Percentiles rank a stretch among this genome's conserved stretches.
Evolutionary conservation across 805 yeast genomes (phyloP).

Genomic region (Brettanomyces bruxellensis): DNA sequence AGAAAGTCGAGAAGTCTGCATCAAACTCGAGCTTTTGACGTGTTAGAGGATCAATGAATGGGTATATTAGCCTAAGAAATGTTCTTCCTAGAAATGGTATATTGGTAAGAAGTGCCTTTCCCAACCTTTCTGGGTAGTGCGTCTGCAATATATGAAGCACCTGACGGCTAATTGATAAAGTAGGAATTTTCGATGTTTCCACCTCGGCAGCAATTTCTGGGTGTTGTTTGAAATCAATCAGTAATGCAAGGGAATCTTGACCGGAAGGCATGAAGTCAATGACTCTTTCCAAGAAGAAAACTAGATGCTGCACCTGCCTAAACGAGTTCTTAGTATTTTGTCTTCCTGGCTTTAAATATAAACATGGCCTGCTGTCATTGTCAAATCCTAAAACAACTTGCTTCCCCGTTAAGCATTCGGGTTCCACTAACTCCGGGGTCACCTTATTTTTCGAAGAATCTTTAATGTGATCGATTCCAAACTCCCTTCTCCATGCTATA

Average conservation of each 20-base stretch:
- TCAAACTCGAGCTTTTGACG: conserved; percentile 88
- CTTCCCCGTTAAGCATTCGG: conserved; percentile 86
- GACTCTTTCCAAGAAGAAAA: conserved; percentile 83
- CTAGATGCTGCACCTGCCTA: conserved; percentile 93
- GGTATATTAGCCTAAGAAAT: conserved; percentile 82
- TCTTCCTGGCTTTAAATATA: conserved; percentile 87
- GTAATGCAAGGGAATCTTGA: conserved; percentile 84
- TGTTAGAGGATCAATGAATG: conserved; percentile 93
- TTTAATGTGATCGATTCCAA: conserved; percentile 51
- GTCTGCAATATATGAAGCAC: conserved; percentile 90
- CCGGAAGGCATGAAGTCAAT: conserved; percentile 95
- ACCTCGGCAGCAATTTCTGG: conserved; percentile 44
- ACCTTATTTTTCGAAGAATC: conserved; percentile 40
- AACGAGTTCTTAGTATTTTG: conserved; percentile 89
- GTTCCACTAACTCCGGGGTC: conserved; percentile 43
- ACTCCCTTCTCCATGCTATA: conserved; percentile 88
- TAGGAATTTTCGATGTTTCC: conserved; percentile 69
- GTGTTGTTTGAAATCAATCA: conserved; percentile 86
- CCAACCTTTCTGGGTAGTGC: conserved; percentile 95
- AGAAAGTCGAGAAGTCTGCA: conserved; percentile 78
- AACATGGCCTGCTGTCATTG: conserved; percentile 82
- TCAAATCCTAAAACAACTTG: conserved; percentile 89
- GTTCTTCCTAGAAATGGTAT: conserved; percentile 94
- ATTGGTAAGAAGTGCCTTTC: conserved; percentile 84
- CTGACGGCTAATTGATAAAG: conserved; percentile 80